Base-by-base conservation (phyloP, 768 basidiomycete species). In the Pleurotus djamor region DNA sequence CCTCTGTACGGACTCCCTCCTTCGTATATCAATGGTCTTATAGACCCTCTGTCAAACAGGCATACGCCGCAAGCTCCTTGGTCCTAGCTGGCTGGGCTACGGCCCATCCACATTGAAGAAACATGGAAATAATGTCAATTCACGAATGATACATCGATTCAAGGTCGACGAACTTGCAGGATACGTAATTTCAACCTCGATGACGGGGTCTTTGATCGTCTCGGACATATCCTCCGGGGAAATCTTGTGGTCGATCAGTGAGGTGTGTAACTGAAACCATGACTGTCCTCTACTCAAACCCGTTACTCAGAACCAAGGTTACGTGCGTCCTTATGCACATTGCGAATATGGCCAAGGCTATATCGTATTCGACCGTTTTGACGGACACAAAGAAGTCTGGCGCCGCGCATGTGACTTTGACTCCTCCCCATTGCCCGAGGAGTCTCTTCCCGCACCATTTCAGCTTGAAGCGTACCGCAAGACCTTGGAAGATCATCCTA, bases 341-440 rank as follows among this genome's bases (percentile, higher is more conserved):
- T 81, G 83, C 63, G 92, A 93, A 69, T 94, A 91, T 62, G 84
- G 76, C 12, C 72, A 80, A 33, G 91, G 92, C 7, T 91, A 82
- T 65, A 73, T 92, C 49, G 72, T 92, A 49, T 89, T 91, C 67
- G 87, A 92, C 65, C 81, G 87, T 34, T 48, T 68, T 17, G 79
- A 76, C 33, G 77, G 79, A 7, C 66, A 72, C 61, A 87, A 87
- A 62, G 92, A 94, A 67, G 83, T 92, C 12, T 94, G 91, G 92
- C 76, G 87, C 33, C 78, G 76, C 5, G 63, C 72, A 3, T 72
- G 76, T 38, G 71, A 78, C 32, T 67, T 57, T 35, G 64, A 70
- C 10, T 60, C 57, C 6, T 62, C 64, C 5, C 52, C 59, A 12
- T 64, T 67, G 10, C 65, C 65, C 12, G 61, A 61, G 4, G 63